Percentiles rank a stretch among this genome's conserved stretches.
Conservation (phyloP, 768 basidiomycete species). For the Pisolithus marmoratus region DNA sequence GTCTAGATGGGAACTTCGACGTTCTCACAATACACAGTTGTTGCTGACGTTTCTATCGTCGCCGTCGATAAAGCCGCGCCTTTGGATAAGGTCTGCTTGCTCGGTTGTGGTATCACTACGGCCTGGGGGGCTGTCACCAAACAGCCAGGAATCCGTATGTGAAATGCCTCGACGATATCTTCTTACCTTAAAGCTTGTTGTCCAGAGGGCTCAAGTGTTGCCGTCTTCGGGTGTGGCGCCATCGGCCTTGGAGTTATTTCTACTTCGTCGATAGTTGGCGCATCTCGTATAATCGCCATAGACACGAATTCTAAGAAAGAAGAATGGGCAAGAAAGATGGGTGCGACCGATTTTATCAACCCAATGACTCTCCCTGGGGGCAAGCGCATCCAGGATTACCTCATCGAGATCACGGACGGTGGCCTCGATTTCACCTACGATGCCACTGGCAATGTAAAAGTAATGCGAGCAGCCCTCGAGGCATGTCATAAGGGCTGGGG, state of each 20-base stretch:
- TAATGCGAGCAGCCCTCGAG: constrained; percentile 94
- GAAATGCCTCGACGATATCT: not conserved
- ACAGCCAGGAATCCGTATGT: constrained; percentile 78
- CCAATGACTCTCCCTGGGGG: constrained; percentile 68
- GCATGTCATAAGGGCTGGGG: constrained; percentile 99
- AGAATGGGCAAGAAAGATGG: constrained; percentile 86
- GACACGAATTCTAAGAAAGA: constrained; percentile 87
- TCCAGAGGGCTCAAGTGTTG: constrained; percentile 78
- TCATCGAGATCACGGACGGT: constrained; percentile 92
- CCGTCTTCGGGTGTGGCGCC: constrained; percentile 94
- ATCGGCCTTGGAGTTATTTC: constrained; percentile 93
- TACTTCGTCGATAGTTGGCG: constrained; percentile 71
- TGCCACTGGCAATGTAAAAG: constrained; percentile 90
- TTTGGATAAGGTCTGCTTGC: constrained; percentile 92
- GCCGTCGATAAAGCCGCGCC: constrained; percentile 82
- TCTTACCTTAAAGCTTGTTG: not conserved
- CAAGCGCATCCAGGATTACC: constrained; percentile 80
- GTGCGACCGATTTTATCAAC: constrained; percentile 93
- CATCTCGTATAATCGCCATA: constrained; percentile 85
- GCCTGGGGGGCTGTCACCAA: constrained; percentile 96
- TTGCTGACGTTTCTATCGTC: constrained; percentile 95
- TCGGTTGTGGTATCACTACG: constrained; percentile 97
- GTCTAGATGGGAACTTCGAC: constrained; percentile 95
- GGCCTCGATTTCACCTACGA: constrained; percentile 98
- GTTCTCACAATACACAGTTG: constrained; percentile 99